Evolutionary conservation across 805 yeast species (phyloP), one percentile per base, ranked within the genome.

Genomic region (Wickerhamiella sorbophila): DNA sequence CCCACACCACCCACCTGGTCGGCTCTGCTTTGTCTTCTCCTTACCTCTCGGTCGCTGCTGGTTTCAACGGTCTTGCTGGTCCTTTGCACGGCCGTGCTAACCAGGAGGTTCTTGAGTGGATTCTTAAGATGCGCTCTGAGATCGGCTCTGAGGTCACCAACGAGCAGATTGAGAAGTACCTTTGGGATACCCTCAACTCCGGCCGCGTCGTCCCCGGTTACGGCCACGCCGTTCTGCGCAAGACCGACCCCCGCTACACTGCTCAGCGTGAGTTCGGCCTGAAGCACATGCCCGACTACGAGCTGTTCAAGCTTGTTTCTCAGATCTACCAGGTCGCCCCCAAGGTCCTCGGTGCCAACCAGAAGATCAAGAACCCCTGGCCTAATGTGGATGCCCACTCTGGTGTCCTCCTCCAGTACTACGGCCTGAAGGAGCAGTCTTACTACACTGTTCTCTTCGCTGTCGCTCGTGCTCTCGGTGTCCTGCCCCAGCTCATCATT

Each of bases 361-460:
- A 88, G 63, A 82, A 82, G 75, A 81, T 88, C 59, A 80, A 81
- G 75, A 81, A 81, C 75, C 91, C 91, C 66, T 81, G 86, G 86
- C 91, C 93, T 65, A 81, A 81, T 61, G 93, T 81, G 51, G 93
- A 81, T 66, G 79, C 91, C 42, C 85, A 79, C 67, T 79, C 88
- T 39, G 93, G 93, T 67, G 85, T 80, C 48, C 65, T 82, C 54
- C 71, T 81, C 64, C 87, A 81, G 66, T 77, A 82, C 73, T 81
- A 81, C 68, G 93, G 93, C 54, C 67, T 81, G 59, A 78, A 79
- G 43, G 85, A 81, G 70, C 76, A 75, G 55, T 73, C 82, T 35
- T 82, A 78, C 77, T 81, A 81, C 74, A 82, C 91, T 41, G 93
- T 81, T 33, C 66, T 81, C 60, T 81, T 81, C 63, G 91, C 88